Percentiles rank a stretch among this genome's conserved stretches.
Evolutionary conservation across 2,329 filamentous ascomycete genomes (phyloP).

Genomic region (Sporothrix pallida): DNA sequence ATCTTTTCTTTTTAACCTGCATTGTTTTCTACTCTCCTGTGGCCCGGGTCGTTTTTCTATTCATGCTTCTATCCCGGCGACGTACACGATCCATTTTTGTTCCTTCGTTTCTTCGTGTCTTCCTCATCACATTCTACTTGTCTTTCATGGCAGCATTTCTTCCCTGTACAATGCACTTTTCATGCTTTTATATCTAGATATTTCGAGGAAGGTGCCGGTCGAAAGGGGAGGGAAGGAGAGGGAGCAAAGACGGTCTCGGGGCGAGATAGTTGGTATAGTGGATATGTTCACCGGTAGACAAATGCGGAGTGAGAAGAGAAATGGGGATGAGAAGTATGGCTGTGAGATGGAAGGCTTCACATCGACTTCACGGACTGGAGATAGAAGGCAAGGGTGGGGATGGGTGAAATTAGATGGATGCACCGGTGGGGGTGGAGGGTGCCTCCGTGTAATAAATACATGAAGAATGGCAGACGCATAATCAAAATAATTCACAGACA

Average conservation of each 20-base stretch:
- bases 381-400: neutral
- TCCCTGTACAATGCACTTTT: neutral
- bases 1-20: constrained; percentile 1
- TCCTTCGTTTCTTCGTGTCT: neutral
- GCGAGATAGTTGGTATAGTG: neutral
- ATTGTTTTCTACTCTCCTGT: neutral
- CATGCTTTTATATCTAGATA: neutral
- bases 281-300: neutral
- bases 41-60: neutral
- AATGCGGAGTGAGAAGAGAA: neutral
- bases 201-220: no score
- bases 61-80: neutral
- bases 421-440: neutral
- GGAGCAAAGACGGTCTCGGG: no score
- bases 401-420: neutral
- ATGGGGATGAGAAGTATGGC: neutral
- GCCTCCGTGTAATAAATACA: neutral
- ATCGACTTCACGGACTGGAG: neutral
- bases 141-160: neutral
- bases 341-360: neutral
- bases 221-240: neutral
- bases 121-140: neutral
- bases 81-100: neutral
- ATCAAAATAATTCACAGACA: neutral
- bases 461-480: neutral